Evolutionary conservation across 164 flowering plant genomes (phyloP).

Genomic region (Tetracentron sinense): DNA sequence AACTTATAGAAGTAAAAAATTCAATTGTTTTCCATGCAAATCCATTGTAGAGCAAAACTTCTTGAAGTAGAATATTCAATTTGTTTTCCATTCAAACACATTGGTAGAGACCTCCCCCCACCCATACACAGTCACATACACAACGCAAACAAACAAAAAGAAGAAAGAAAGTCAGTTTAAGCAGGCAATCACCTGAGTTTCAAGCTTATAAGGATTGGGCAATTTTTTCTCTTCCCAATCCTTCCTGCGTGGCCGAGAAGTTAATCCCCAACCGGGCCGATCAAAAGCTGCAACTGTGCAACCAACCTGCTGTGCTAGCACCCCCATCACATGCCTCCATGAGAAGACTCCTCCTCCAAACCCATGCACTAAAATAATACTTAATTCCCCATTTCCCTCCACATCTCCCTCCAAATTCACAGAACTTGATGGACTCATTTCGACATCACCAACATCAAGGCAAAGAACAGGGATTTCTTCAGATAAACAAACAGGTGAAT

Average conservation of each 20-base stretch:
- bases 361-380: conserved; percentile 84
- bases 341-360: conserved; percentile 99
- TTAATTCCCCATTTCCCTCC: conserved; percentile 49
- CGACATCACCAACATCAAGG: conserved; percentile 40
- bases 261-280: conserved; percentile 97
- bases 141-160: not conserved
- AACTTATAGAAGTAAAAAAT: too few relatives aligned
- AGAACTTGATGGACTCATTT: conserved; percentile 23
- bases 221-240: conserved; percentile 80
- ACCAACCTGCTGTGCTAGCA: conserved; percentile 63
- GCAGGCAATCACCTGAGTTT: conserved; percentile 57
- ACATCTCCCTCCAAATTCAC: conserved; percentile 20
- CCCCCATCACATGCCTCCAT: conserved; percentile 93
- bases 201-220: conserved; percentile 85
- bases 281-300: conserved; percentile 87
- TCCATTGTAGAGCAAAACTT: too few relatives aligned
- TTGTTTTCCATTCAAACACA: too few relatives aligned
- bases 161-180: not conserved
- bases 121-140: not conserved
- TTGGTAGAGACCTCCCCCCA: too few relatives aligned
- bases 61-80: too few relatives aligned
- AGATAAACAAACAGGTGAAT: conserved; percentile 36
- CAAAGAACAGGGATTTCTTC: conserved; percentile 63
- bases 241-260: conserved; percentile 61
- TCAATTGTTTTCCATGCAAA: too few relatives aligned